Conservation (phyloP, 2,329 filamentous ascomycete species). For the Neocucurbitaria cava region DNA sequence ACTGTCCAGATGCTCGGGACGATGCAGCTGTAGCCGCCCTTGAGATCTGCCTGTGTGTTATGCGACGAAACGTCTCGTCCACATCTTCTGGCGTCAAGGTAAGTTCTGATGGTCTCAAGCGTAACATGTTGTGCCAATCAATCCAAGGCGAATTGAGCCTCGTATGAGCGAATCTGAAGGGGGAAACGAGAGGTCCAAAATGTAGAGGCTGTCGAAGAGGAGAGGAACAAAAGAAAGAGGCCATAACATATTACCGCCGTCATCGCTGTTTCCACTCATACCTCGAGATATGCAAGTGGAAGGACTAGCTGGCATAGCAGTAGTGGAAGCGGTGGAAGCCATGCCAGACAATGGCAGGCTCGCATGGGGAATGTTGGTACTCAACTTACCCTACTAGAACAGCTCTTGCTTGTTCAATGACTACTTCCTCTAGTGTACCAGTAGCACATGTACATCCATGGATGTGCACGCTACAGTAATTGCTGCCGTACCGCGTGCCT, state of each 20-base stretch:
- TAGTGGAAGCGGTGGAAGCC: background rate
- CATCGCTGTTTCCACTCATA: background rate
- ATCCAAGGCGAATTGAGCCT: conserved; percentile 11
- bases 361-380: background rate
- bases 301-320: background rate
- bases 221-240: background rate
- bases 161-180: conserved; percentile 6
- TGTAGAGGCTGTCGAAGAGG: conserved; percentile 8
- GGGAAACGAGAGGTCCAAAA: conserved; percentile 20
- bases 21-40: conserved; percentile 6
- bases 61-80: conserved; percentile 42
- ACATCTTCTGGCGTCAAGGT: conserved; percentile 46
- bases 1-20: conserved; percentile 7
- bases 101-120: conserved; percentile 46
- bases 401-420: background rate
- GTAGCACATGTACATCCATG: background rate
- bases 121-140: conserved; percentile 37
- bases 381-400: background rate
- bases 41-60: conserved; percentile 33
- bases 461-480: background rate
- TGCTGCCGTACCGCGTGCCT: background rate
- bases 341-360: background rate
- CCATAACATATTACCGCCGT: background rate
- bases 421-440: background rate
- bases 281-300: background rate